Percentiles rank a stretch among this genome's conserved stretches.
phyloP scores from a whole-genome alignment of 2,329 filamentous ascomycete genomes.

The Pseudogymnoascus sp. region DNA sequence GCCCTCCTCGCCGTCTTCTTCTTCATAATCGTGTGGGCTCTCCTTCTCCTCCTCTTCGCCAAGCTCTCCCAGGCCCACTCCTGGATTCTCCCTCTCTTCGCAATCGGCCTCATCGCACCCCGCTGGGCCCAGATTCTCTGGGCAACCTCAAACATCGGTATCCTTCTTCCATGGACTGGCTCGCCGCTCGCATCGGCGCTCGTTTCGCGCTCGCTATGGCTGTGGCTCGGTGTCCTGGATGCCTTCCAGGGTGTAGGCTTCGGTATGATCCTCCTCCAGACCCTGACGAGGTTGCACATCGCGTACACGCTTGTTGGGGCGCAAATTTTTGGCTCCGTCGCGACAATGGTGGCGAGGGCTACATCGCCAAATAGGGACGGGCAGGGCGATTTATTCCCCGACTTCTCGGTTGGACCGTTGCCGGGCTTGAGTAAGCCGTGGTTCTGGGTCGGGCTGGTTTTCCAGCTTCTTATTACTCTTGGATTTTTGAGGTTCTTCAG shows the following conservation, averaged over 20 bases:
- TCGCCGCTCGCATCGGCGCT: constrained; percentile 46
- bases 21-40: constrained; percentile 49
- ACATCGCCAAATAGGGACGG: constrained; percentile 54
- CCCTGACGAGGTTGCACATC: constrained; percentile 57
- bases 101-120: constrained; percentile 57
- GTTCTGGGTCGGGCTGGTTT: constrained; percentile 54
- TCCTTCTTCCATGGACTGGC: constrained; percentile 57
- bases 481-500: constrained; percentile 50
- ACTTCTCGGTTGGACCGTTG: constrained; percentile 43
- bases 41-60: constrained; percentile 44
- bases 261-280: constrained; percentile 61
- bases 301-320: constrained; percentile 53
- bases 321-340: constrained; percentile 54
- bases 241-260: constrained; percentile 58
- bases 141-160: constrained; percentile 52
- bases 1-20: constrained; percentile 48
- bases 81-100: constrained; percentile 61
- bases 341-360: constrained; percentile 54
- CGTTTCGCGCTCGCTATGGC: constrained; percentile 51
- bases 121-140: constrained; percentile 63
- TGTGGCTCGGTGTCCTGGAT: constrained; percentile 61
- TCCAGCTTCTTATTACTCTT: constrained; percentile 52
- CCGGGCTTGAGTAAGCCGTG: constrained; percentile 42
- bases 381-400: constrained; percentile 55
- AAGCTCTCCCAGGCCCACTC: constrained; percentile 52